Evolutionary conservation across 176 grass and related monocot species (phyloP).

Genomic region (Oryza meyeriana): DNA sequence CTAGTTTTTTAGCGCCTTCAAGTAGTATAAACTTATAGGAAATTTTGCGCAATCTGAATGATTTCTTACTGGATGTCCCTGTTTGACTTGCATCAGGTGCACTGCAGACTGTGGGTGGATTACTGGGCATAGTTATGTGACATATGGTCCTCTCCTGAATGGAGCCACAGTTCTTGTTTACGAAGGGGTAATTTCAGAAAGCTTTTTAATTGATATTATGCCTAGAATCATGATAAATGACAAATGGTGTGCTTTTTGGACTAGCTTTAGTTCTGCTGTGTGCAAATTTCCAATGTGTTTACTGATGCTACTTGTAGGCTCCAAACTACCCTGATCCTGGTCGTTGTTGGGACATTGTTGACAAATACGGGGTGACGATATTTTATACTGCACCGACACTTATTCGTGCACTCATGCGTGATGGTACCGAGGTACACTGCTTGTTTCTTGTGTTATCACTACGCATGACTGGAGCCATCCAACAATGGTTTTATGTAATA

Average conservation of each 20-base stretch:
- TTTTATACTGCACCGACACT: conserved; percentile 99
- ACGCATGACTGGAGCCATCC: neutral
- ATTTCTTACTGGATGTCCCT: conserved; percentile 34
- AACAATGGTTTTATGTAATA: neutral
- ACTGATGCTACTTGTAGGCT: conserved; percentile 56
- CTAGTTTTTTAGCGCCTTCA: neutral
- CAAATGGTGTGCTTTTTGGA: neutral
- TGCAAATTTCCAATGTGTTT: conserved; percentile 1
- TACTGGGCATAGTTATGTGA: conserved; percentile 97
- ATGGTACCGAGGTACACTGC: conserved; percentile 59
- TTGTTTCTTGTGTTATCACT: neutral
- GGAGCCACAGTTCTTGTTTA: conserved; percentile 86
- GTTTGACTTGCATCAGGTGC: conserved; percentile 65
- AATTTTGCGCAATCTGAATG: neutral
- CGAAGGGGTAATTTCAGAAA: conserved; percentile 76
- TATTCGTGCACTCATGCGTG: conserved; percentile 92
- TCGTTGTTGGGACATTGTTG: conserved; percentile 92
- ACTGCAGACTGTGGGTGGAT: conserved; percentile 99
- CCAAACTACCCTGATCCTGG: conserved; percentile 92
- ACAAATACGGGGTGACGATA: conserved; percentile 92
- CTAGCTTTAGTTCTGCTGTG: neutral
- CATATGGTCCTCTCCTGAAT: conserved; percentile 96
- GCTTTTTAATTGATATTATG: conserved; percentile 12
- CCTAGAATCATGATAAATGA: neutral
- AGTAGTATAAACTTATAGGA: neutral